phyloP scores from a whole-genome alignment of 2,329 filamentous ascomycete species.

The Parascedosporium putredinis region DNA sequence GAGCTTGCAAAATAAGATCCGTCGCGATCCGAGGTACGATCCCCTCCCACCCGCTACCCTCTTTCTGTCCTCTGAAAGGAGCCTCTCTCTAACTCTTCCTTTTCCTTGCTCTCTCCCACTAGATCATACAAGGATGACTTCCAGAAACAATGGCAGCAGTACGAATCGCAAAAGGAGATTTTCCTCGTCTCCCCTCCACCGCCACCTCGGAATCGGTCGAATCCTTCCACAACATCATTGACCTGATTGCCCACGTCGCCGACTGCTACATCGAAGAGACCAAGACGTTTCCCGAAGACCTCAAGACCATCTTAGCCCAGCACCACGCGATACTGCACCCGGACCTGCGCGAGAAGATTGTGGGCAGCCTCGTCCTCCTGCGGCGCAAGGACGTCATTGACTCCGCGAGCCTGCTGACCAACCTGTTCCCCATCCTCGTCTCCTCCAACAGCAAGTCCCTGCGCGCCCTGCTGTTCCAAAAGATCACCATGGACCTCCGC shows the following conservation, averaged over 20 bases:
- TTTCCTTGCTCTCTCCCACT: slow-evolving; percentile 9
- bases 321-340: slow-evolving; percentile 76
- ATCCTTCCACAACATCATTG: slow-evolving; percentile 81
- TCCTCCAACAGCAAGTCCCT: slow-evolving; percentile 87
- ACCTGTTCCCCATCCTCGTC: slow-evolving; percentile 87
- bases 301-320: slow-evolving; percentile 68
- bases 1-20: slow-evolving; percentile 85
- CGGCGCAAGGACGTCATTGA: slow-evolving; percentile 88
- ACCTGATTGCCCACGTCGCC: slow-evolving; percentile 86
- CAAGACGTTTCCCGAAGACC: slow-evolving; percentile 63
- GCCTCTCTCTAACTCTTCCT: not conserved
- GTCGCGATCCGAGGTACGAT: slow-evolving; percentile 66
- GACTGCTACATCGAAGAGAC: slow-evolving; percentile 86
- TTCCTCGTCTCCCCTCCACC: slow-evolving; percentile 71
- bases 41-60: not conserved
- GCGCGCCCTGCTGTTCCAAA: slow-evolving; percentile 70
- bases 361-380: slow-evolving; percentile 77
- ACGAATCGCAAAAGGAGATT: slow-evolving; percentile 82
- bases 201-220: slow-evolving; percentile 69
- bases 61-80: no score
- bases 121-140: slow-evolving; percentile 89
- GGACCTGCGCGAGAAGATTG: slow-evolving; percentile 87
- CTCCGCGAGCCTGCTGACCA: slow-evolving; percentile 72
- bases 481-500: slow-evolving; percentile 84
- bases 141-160: slow-evolving; percentile 77